Evolutionary conservation across 2,329 filamentous ascomycete genomes (phyloP).

Genomic region (Paracoccidioides lutzii): DNA sequence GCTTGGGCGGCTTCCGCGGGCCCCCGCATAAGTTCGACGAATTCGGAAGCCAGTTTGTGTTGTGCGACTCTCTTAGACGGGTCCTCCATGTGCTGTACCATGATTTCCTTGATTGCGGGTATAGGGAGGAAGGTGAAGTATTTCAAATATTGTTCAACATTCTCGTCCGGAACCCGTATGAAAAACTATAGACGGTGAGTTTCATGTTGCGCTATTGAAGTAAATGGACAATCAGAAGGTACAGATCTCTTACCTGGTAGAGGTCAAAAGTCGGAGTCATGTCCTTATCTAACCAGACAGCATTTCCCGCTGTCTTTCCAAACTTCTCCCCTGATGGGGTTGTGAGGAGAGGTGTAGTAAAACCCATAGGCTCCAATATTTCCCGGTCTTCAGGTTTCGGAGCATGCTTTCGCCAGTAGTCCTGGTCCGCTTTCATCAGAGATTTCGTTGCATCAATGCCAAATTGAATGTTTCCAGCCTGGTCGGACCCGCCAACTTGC

Average conservation of each 20-base stretch:
- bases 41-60: conserved; percentile 68
- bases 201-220: neutral
- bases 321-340: conserved; percentile 80
- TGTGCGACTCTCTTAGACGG: conserved; percentile 66
- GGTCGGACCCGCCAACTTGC: conserved; percentile 89
- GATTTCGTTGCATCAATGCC: conserved; percentile 76
- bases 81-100: conserved; percentile 54
- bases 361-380: conserved; percentile 52
- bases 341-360: conserved; percentile 83
- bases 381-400: conserved; percentile 17
- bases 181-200: conserved; percentile 52
- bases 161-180: conserved; percentile 64
- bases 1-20: conserved; percentile 49
- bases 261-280: conserved; percentile 75
- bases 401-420: conserved; percentile 5
- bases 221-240: neutral
- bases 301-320: conserved; percentile 88
- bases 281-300: conserved; percentile 76
- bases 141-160: conserved; percentile 70
- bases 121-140: conserved; percentile 81
- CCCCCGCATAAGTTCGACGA: conserved; percentile 70
- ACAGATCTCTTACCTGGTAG: conserved; percentile 46
- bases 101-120: conserved; percentile 50
- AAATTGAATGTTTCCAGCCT: conserved; percentile 89
- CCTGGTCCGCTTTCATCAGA: conserved; percentile 47